phyloP scores from a whole-genome alignment of 345 rosid species.

The Arabis alpina region DNA sequence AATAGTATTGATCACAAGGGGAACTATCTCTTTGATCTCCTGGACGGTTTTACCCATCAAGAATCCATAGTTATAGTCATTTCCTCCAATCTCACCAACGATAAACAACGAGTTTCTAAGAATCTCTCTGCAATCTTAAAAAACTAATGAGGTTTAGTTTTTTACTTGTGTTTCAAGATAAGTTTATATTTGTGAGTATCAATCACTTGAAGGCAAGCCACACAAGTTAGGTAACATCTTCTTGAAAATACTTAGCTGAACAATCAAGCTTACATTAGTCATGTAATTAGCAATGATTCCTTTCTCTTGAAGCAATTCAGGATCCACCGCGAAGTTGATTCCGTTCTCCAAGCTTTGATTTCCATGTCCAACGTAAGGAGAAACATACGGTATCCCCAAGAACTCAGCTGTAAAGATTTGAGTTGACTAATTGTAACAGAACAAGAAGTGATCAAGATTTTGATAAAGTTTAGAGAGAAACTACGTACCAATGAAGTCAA shows the following conservation, averaged over 20 bases:
- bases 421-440: background rate
- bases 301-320: too few species aligned
- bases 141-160: too few species aligned
- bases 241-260: conserved; percentile 32
- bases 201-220: conserved; percentile 34
- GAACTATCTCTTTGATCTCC: conserved; percentile 39
- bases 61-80: conserved; percentile 44
- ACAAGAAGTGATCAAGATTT: too few species aligned
- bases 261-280: background rate
- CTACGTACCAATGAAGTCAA: conserved; percentile 47
- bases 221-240: conserved; percentile 17
- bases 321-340: background rate
- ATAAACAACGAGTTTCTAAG: conserved; percentile 42
- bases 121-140: conserved; percentile 39
- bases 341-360: conserved; percentile 39
- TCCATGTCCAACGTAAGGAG: conserved; percentile 35
- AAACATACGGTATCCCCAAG: conserved; percentile 40
- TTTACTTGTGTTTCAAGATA: background rate
- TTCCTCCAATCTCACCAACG: conserved; percentile 59
- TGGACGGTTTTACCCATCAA: background rate
- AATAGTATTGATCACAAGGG: conserved; percentile 35
- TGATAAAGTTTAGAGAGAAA: too few species aligned
- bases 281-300: background rate
- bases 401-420: conserved; percentile 43
- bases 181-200: background rate